Conservation (phyloP, 1,284 basidiomycete species). For the Puccinia triticina region DNA sequence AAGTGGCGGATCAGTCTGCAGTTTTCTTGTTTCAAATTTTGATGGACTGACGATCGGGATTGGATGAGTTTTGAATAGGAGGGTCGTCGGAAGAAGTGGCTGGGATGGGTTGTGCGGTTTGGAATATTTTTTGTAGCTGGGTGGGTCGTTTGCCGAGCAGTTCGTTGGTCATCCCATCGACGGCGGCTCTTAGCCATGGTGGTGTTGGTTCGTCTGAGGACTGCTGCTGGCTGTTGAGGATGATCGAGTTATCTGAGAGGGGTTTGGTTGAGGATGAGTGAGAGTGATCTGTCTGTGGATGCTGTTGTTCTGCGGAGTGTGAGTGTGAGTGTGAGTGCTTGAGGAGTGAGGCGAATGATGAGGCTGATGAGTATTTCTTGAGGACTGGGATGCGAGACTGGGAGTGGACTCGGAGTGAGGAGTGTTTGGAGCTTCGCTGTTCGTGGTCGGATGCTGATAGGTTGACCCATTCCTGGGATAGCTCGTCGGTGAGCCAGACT, state of each 20-base stretch:
- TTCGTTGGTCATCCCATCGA: conserved; percentile 49
- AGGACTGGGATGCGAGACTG: conserved; percentile 16
- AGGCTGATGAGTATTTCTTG: conserved; percentile 4
- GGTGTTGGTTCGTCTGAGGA: conserved; percentile 13
- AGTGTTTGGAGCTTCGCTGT: not conserved
- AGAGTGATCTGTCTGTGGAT: not conserved
- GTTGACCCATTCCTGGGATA: conserved; percentile 50
- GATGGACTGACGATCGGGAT: not conserved
- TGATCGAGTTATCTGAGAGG: conserved; percentile 31
- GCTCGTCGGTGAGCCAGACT: conserved; percentile 49
- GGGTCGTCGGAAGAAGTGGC: not conserved
- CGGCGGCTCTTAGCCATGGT: conserved; percentile 48
- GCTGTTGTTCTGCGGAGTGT: not conserved
- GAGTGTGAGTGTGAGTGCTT: conserved; percentile 8
- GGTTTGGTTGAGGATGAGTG: conserved; percentile 6
- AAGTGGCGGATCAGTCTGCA: not conserved
- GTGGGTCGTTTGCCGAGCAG: conserved; percentile 33
- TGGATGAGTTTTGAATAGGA: not conserved
- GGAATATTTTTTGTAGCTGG: conserved; percentile 45
- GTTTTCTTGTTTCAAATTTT: not conserved
- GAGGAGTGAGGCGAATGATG: conserved; percentile 10
- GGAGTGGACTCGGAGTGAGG: not conserved
- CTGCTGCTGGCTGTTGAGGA: conserved; percentile 20
- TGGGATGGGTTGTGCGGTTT: conserved; percentile 23
- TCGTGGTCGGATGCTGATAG: conserved; percentile 20